These are phyloP conservation scores for Aspergillus transmontanensis DNA, from an alignment of 2,329 filamentous ascomycete genomes.

Conservation along the genomic window DNA sequence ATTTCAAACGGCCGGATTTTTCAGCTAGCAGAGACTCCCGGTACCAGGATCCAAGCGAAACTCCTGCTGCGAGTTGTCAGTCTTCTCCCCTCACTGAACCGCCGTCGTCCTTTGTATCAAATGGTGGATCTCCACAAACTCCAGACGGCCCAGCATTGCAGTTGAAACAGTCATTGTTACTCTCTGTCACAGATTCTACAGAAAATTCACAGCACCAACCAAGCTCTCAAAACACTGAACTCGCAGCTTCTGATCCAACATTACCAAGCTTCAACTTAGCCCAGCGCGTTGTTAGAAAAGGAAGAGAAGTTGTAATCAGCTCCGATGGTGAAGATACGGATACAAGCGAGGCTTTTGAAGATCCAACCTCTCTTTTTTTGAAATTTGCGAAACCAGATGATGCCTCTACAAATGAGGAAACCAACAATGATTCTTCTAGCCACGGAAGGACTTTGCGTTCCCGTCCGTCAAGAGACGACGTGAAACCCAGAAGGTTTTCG, in stretches of 20 bases:
- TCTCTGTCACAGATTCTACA: slow-evolving; percentile 11
- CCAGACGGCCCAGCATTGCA: slow-evolving; percentile 17
- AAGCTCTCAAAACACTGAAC: slow-evolving; percentile 24
- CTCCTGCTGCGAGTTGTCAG: slow-evolving; percentile 21
- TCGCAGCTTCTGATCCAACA: slow-evolving; percentile 18
- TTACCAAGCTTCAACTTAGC: slow-evolving; percentile 33
- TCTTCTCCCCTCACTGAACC: slow-evolving; percentile 33
- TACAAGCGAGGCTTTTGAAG: slow-evolving; percentile 58
- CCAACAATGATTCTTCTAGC: slow-evolving; percentile 9
- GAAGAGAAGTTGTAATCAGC: slow-evolving; percentile 58
- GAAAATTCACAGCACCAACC: slow-evolving; percentile 14
- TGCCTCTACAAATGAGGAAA: slow-evolving; percentile 15
- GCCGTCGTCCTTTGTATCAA: slow-evolving; percentile 25
- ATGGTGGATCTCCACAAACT: slow-evolving; percentile 19
- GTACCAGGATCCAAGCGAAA: slow-evolving; percentile 8
- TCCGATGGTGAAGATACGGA: slow-evolving; percentile 72
- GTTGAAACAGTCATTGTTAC: slow-evolving; percentile 19
- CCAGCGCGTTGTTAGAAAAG: slow-evolving; percentile 60
- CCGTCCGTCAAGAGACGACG: slow-evolving; percentile 22
- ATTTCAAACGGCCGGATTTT: slow-evolving; percentile 47
- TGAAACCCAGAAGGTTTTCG: slow-evolving; percentile 16
- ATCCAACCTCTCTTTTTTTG: slow-evolving; percentile 55
- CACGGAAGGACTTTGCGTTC: slow-evolving; percentile 16
- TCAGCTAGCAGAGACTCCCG: slow-evolving; percentile 7
- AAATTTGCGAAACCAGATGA: slow-evolving; percentile 22